Base-by-base conservation (phyloP, 140 eudicot genomes). In the Stevia rebaudiana region DNA sequence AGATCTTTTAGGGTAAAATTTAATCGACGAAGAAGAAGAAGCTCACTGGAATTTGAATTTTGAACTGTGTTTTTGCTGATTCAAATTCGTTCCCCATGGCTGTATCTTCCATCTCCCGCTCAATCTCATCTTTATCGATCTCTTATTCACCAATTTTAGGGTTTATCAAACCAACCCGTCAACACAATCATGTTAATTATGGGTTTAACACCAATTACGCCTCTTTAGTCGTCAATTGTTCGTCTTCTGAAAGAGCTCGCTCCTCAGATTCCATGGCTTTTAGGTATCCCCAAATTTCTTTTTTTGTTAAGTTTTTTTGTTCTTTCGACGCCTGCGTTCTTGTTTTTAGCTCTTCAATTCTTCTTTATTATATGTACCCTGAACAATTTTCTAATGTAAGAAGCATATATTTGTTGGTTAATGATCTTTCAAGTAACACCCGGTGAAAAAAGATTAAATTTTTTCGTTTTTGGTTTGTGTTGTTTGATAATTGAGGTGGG, bases 141-240 rank as follows among this genome's bases (percentile, higher is more conserved):
- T 28, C 64, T 41, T 28, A 30, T 68, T 67, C 76, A 15, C 65
- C 79, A 36, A 53, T 70, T 5, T 55, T 73, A 3, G 68, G 63
- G 13, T 52, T 73, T 52, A 13, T 23, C 8, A 81, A 76, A 82
- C 73, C 77, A 37, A 66, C 33, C 24, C 25, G 56, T 63, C 50
- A 40, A 0, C 50, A 55, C 11, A 55, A 58, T 13, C 73, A 57
- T 4, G 60, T 25, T 5, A 33, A 4, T 49, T 25, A 67, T 67
- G 74, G 83, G 77, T 44, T 75, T 44, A 59, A 42, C 51, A 55
- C 39, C 59, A 75, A 74, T 46, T 48, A 54, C 62, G 58, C 28
- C 15, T 56, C 84, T 33, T 58, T 87, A 44, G 80, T 69, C 23
- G 23, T 88, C 50, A 80, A 73, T 28, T 88, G 96, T 48, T 81